Evolutionary conservation across 208 protist genomes (phyloP), one percentile per base, ranked within the genome.

Genomic region (Angomonas deanei): DNA sequence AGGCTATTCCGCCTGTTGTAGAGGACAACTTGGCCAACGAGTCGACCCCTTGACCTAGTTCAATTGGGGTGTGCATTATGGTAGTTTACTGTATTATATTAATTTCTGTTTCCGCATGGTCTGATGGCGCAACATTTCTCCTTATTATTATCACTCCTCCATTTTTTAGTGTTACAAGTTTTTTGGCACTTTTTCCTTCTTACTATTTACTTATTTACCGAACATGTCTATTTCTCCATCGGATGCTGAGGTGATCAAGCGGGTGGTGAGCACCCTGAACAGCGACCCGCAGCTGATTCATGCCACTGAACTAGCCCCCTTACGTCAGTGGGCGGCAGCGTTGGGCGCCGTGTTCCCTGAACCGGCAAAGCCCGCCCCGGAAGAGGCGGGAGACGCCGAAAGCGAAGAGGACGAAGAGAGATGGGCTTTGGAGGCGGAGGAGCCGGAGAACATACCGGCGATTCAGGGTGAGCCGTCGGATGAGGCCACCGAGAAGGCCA

Each of bases 391-490:
- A 10, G 66, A 72, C 34, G 69, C 32, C 5, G 56, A 53, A 4
- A 88, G 80, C 46, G 84, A 91, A 42, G 66, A 76, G 1, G 80
- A 88, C 63, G 70, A 80, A 47, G 80, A 88, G 64, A 64, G 53
- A 21, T 88, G 81, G 78, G 64, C 64, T 34, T 48, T 84, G 36
- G 70, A 74, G 24, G 71, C 68, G n/a, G 62, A 62, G 27, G 50
- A 65, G 27, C 73, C 68, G 39, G 66, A 71, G 8, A 36, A 64
- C 21, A 77, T 87, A 31, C 57, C 80, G 0, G 46, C 30, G 8
- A 62, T 66, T 34, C 15, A 46, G 0, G 59, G 39, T 6, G 80
- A 87, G 38, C 68, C 76, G 0, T 75, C 67, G 38, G 80, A 89
- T 15, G 82, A 68, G 15, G 76, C 85, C 42, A 55, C 63, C 28